Evolutionary conservation across 805 yeast species (phyloP).

Genomic region (Wickerhamomyces bisporus): DNA sequence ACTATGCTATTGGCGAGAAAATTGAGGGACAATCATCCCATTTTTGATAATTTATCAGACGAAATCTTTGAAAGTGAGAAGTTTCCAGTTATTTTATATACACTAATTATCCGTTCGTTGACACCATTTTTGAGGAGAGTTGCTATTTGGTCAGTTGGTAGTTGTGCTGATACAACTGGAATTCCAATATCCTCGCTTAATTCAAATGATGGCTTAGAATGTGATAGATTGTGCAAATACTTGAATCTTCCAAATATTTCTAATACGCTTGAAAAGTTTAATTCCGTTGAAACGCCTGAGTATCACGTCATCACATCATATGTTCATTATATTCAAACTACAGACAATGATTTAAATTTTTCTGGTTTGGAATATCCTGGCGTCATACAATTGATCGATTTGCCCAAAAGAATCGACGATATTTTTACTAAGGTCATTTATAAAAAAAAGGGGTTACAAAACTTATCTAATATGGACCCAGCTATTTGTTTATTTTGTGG

Average conservation of each 20-base stretch:
- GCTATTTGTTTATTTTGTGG: constrained; percentile 88
- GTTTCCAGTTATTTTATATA: constrained; percentile 39
- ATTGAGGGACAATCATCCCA: constrained; percentile 23
- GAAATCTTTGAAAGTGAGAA: constrained; percentile 17
- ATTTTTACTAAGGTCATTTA: constrained; percentile 60
- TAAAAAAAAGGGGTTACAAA: constrained; percentile 34
- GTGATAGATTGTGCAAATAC: constrained; percentile 45
- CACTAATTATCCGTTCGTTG: constrained; percentile 49
- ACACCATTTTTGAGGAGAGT: constrained; percentile 64
- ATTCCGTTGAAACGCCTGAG: constrained; percentile 22
- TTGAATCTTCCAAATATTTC: constrained; percentile 41
- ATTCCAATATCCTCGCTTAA: constrained; percentile 25
- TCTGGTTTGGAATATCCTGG: constrained; percentile 57
- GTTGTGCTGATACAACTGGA: constrained; percentile 40
- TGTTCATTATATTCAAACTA: constrained; percentile 13
- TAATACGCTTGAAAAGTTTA: constrained; percentile 14
- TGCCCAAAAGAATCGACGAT: constrained; percentile 64
- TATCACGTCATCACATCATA: constrained; percentile 12
- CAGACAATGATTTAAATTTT: constrained; percentile 19
- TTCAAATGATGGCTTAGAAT: constrained; percentile 36
- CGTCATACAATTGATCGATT: constrained; percentile 38
- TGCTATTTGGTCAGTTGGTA: constrained; percentile 49
- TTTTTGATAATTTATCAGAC: constrained; percentile 25
- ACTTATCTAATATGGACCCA: constrained; percentile 54
- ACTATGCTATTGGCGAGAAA: constrained; percentile 10